phyloP scores from a whole-genome alignment of 202 grass and related monocot species.

The Schoenoplectus triqueter region DNA sequence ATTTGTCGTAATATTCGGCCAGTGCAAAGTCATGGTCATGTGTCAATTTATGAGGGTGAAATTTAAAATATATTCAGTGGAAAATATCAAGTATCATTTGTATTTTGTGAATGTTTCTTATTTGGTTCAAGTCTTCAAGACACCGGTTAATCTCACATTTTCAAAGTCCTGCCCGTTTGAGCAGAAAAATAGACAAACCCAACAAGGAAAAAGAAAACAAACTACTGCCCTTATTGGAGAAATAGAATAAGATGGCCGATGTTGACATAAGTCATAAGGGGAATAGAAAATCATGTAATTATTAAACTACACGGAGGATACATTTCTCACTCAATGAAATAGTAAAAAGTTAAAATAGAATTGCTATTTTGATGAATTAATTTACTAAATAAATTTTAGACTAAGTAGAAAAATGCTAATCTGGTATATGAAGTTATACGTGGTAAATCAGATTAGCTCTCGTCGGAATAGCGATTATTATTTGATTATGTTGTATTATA shows the following conservation, averaged over 20 bases:
- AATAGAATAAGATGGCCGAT: conserved; percentile 10
- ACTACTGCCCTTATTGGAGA: neutral
- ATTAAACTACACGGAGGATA: no score
- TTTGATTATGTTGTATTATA: no score
- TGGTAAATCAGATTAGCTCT: no score
- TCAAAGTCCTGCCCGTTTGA: neutral
- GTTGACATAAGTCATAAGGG: neutral
- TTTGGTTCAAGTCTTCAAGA: neutral
- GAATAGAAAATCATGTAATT: no score
- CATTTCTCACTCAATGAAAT: no score
- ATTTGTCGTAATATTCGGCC: neutral
- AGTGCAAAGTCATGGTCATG: conserved; percentile 19
- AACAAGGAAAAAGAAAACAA: conserved; percentile 2
- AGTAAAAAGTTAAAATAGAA: no score
- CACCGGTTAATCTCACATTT: neutral
- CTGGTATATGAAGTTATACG: no score
- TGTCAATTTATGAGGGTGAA: conserved; percentile 32
- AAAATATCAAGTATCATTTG: neutral
- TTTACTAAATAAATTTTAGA: no score
- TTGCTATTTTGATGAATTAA: no score
- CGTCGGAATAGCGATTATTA: no score
- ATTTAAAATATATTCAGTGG: neutral
- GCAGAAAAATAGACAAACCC: neutral
- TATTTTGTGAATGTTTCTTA: neutral
- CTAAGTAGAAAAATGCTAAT: no score